phyloP scores from a whole-genome alignment of 768 basidiomycete species.

The Mycena galericulata region DNA sequence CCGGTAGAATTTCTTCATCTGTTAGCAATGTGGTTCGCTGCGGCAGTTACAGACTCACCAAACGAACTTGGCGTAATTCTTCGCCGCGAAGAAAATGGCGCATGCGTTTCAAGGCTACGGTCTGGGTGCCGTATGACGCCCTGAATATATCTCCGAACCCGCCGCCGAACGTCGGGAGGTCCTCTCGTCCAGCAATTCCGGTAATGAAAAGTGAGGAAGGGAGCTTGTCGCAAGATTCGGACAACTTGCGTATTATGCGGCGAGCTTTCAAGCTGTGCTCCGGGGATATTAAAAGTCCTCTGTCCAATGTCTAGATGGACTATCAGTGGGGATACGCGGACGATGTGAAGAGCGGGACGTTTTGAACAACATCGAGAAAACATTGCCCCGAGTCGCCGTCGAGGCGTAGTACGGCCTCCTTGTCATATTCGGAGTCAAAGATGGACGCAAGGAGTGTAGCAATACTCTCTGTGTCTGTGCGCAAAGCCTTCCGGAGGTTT shows the following conservation, averaged over 20 bases:
- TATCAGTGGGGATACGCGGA: not conserved
- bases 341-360: not conserved
- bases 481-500: slow-evolving; percentile 4
- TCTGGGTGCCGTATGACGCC: slow-evolving; percentile 8
- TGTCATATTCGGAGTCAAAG: slow-evolving; percentile 1
- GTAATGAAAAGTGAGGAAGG: slow-evolving; percentile 34
- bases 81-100: not conserved
- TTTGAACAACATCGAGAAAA: slow-evolving; percentile 21
- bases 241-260: slow-evolving; percentile 33
- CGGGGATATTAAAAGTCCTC: not conserved
- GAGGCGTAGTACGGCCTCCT: not conserved
- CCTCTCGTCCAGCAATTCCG: slow-evolving; percentile 18
- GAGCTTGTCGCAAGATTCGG: slow-evolving; percentile 27
- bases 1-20: too few species aligned
- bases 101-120: slow-evolving; percentile 16
- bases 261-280: slow-evolving; percentile 23
- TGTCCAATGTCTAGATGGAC: slow-evolving; percentile 9
- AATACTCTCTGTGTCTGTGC: slow-evolving; percentile 4
- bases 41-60: too few species aligned
- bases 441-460: slow-evolving; percentile 5
- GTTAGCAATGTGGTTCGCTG: too few species aligned
- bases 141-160: slow-evolving; percentile 37
- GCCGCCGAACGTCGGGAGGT: slow-evolving; percentile 31
- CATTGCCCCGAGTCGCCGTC: slow-evolving; percentile 11
- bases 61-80: slow-evolving; percentile 13